These are phyloP conservation scores for Globisporangium camurandrum DNA, from an alignment of 352 stramenopile genomes.

Conservation along the genomic window DNA sequence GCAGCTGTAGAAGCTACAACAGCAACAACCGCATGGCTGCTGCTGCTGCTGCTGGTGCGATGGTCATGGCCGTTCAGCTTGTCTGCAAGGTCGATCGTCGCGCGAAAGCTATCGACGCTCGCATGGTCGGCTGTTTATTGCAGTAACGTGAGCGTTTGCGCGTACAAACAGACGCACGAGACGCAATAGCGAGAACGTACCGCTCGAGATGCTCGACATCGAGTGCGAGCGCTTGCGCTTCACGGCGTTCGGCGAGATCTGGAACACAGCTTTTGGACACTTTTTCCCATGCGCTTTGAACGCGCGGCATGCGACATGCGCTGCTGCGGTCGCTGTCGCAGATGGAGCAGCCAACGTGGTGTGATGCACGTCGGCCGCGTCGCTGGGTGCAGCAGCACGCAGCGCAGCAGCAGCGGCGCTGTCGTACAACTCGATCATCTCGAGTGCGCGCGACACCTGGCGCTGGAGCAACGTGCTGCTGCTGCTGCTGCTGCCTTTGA, in stretches of 20 bases:
- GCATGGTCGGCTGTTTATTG: slow-evolving; percentile 9
- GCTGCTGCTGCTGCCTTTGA: slow-evolving; percentile 8
- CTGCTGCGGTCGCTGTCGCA: slow-evolving; percentile 3
- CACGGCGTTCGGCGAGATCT: slow-evolving; percentile 33
- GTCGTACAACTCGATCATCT: slow-evolving; percentile 36
- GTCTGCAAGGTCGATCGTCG: slow-evolving; percentile 12
- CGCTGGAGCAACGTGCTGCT: slow-evolving; percentile 28
- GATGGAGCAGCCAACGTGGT: background rate
- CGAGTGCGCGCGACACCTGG: slow-evolving; percentile 40
- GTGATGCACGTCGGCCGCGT: no score
- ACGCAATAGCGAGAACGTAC: slow-evolving; percentile 14
- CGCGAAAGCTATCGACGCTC: slow-evolving; percentile 13
- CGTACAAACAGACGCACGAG: background rate
- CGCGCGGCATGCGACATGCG: slow-evolving; percentile 9
- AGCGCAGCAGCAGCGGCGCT: slow-evolving; percentile 5
- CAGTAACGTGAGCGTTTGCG: background rate
- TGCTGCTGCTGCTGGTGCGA: background rate
- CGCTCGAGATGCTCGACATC: slow-evolving; percentile 21
- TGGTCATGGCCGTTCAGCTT: background rate
- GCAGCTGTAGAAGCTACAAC: no score
- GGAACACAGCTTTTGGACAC: slow-evolving; percentile 16
- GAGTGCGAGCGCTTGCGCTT: slow-evolving; percentile 63
- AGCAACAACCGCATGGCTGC: background rate
- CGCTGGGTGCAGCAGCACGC: slow-evolving; percentile 1
- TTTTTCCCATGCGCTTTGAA: slow-evolving; percentile 14